Conservation (phyloP, 495 filamentous ascomycete genomes). For the Aspergillus bridgeri region DNA sequence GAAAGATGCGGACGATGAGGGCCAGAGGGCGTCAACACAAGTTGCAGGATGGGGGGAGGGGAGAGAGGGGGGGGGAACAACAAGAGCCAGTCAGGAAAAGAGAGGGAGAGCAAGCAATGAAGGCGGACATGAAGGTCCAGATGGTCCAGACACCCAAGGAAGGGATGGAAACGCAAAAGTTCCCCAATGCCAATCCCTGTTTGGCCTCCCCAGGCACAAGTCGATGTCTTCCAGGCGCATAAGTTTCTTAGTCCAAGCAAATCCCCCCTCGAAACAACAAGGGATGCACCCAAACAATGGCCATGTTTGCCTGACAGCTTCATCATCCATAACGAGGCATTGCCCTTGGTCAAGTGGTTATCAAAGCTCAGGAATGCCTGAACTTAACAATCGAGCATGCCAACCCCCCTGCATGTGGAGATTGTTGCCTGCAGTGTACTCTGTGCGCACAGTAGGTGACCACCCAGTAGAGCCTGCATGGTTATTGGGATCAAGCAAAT, state of each 20-base stretch:
- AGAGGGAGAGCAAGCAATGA: conserved; percentile 9
- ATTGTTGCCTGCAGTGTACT: neutral
- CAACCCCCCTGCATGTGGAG: neutral
- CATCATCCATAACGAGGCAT: neutral
- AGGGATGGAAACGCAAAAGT: neutral
- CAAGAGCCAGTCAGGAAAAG: neutral
- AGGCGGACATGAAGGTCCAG: conserved; percentile 3
- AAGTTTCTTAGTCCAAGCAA: neutral
- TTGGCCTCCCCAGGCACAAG: neutral
- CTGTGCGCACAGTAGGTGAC: too few species aligned
- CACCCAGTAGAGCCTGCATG: conserved; percentile 1
- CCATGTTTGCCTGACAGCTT: neutral
- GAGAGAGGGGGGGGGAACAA: neutral
- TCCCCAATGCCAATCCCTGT: conserved; percentile 5
- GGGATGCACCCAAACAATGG: neutral
- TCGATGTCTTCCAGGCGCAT: neutral
- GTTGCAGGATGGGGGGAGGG: neutral
- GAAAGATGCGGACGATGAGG: neutral
- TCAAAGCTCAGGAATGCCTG: conserved; percentile 2
- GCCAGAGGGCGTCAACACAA: neutral
- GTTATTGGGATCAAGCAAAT: neutral
- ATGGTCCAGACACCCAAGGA: neutral
- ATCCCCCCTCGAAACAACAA: neutral
- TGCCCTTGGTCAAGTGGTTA: neutral
- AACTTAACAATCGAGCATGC: neutral